Percentiles rank a stretch among this genome's conserved stretches.
Evolutionary conservation across 2,329 filamentous ascomycete genomes (phyloP).

Genomic region (Neoascochyta sp.): DNA sequence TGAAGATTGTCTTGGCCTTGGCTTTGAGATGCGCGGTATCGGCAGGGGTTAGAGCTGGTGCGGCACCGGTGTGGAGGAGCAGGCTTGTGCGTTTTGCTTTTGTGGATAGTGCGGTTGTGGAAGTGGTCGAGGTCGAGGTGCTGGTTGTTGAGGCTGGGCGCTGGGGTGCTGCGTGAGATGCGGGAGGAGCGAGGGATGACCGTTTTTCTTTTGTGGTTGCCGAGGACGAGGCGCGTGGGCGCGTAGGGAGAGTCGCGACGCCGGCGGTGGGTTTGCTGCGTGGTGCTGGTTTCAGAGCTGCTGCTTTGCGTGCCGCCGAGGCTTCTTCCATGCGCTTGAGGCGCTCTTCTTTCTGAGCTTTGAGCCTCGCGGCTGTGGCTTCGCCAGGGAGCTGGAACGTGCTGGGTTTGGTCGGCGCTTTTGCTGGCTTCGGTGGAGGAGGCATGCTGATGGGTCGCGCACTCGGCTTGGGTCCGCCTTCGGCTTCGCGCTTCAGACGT

Average conservation of each 20-base stretch:
- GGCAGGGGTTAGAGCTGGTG: conserved; percentile 27
- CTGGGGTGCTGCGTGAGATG: conserved; percentile 4
- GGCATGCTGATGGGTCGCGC: conserved; percentile 46
- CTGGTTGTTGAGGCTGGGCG: conserved; percentile 15
- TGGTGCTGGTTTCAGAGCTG: conserved; percentile 31
- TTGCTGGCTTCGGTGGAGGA: conserved; percentile 48
- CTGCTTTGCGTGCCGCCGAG: conserved; percentile 38
- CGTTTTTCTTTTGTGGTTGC: conserved; percentile 10
- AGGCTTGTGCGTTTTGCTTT: conserved; percentile 26
- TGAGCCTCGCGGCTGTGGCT: conserved; percentile 42
- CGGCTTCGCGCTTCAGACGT: conserved; percentile 37
- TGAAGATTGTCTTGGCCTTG: conserved; percentile 48
- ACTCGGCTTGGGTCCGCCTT: conserved; percentile 32
- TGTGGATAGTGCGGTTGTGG: too few species aligned
- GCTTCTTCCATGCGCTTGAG: conserved; percentile 33
- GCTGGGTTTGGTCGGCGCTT: conserved; percentile 48
- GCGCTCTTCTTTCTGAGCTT: conserved; percentile 33
- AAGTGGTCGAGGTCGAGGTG: conserved; percentile 22
- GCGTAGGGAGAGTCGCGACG: conserved; percentile 4
- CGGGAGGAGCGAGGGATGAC: conserved; percentile 13
- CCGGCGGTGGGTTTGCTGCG: conserved; percentile 46
- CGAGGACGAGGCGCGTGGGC: conserved; percentile 29
- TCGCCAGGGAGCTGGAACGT: conserved; percentile 56
- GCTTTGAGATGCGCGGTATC: conserved; percentile 30
- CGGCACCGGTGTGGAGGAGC: conserved; percentile 13